These are phyloP conservation scores for Dryas integrifolia DNA, from an alignment of 331 rosid species.

Conservation along the genomic window DNA sequence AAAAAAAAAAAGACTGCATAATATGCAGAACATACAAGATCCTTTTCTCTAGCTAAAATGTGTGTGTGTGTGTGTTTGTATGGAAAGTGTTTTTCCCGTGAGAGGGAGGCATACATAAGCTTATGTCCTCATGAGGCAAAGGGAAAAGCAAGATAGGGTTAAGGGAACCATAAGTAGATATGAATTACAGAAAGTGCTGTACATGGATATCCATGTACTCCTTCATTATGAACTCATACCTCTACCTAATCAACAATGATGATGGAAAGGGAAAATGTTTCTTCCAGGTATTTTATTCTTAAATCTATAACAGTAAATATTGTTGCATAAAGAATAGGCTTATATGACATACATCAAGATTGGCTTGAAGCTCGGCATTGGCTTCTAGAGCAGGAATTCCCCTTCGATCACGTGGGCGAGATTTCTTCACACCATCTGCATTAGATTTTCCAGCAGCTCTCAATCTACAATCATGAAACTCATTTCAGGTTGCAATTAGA, in stretches of 20 bases:
- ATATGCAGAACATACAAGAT: neutral
- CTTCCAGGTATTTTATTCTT: constrained; percentile 4
- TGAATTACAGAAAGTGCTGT: neutral
- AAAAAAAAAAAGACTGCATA: no score
- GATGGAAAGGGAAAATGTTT: neutral
- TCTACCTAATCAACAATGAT: neutral
- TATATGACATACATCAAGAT: constrained; percentile 70
- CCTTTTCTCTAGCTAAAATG: neutral
- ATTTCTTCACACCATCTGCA: constrained; percentile 73
- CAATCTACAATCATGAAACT: constrained; percentile 56
- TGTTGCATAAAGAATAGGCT: constrained; percentile 16
- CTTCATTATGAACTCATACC: neutral
- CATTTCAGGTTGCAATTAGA: constrained; percentile 27
- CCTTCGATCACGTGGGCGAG: constrained; percentile 85
- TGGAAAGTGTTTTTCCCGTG: neutral
- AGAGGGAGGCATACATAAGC: neutral
- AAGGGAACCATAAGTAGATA: neutral
- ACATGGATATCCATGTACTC: constrained; percentile 3
- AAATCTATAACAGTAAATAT: neutral
- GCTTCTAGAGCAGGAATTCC: constrained; percentile 86
- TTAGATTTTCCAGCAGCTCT: constrained; percentile 82
- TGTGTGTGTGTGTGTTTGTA: neutral
- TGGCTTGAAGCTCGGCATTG: constrained; percentile 91
- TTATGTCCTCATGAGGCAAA: neutral
- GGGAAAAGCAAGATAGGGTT: neutral